Percentiles rank a stretch among this genome's conserved stretches.
Evolutionary conservation across 225 moss, liverwort and hornwort genomes (phyloP).

Genomic region (Polytrichum commune): DNA sequence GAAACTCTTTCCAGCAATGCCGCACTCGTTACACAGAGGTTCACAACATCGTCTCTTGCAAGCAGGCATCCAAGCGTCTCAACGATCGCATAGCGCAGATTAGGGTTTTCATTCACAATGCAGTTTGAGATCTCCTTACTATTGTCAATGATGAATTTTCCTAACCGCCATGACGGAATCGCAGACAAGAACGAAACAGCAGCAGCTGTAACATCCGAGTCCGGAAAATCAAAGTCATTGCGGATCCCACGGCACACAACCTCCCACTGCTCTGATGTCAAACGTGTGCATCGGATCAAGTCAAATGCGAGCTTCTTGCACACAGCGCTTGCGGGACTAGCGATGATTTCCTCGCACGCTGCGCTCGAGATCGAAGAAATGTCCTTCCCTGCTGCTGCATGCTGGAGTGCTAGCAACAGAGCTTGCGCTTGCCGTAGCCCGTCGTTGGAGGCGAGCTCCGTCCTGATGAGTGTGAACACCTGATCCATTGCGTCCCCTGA

Average conservation of each 20-base stretch:
- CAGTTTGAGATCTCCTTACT: slow-evolving; percentile 82
- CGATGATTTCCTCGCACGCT: slow-evolving; percentile 97
- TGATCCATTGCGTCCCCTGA: slow-evolving; percentile 59
- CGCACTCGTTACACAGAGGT: slow-evolving; percentile 78
- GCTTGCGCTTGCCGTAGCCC: slow-evolving; percentile 92
- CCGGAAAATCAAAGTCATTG: slow-evolving; percentile 89
- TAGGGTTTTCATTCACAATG: slow-evolving; percentile 74
- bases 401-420: slow-evolving; percentile 79
- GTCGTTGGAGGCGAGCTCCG: slow-evolving; percentile 84
- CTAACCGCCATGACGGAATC: slow-evolving; percentile 89
- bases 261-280: slow-evolving; percentile 95
- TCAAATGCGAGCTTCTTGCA: slow-evolving; percentile 99
- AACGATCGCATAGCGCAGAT: slow-evolving; percentile 83
- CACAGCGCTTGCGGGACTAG: slow-evolving; percentile 93
- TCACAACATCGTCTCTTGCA: slow-evolving; percentile 87
- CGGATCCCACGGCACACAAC: slow-evolving; percentile 90
- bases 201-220: slow-evolving; percentile 90
- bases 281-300: slow-evolving; percentile 70
- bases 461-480: slow-evolving; percentile 71
- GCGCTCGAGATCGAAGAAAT: slow-evolving; percentile 75
- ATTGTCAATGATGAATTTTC: slow-evolving; percentile 76
- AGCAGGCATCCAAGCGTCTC: slow-evolving; percentile 92
- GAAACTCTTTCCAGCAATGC: slow-evolving; percentile 76
- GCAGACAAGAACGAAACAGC: slow-evolving; percentile 90
- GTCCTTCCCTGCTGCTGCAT: slow-evolving; percentile 85